Evolutionary conservation across 2,329 filamentous ascomycete species (phyloP).

Genomic region (Cladosporium sp.): DNA sequence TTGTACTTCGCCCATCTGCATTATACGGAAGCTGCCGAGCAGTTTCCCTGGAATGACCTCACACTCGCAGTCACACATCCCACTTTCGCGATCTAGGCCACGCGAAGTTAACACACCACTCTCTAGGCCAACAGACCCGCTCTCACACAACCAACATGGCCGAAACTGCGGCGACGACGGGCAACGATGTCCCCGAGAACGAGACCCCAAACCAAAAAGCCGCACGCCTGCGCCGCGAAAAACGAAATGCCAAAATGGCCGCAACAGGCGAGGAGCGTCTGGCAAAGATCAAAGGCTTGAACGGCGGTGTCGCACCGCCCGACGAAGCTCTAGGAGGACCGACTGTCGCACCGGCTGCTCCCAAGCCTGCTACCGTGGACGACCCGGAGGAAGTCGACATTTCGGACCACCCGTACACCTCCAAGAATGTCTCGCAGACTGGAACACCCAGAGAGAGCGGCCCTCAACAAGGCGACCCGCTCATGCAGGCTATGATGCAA

Average conservation of each 20-base stretch:
- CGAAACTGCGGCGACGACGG: constrained; percentile 22
- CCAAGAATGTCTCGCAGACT: constrained; percentile 16
- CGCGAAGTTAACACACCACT: background rate
- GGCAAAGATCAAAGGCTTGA: constrained; percentile 68
- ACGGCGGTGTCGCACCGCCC: constrained; percentile 37
- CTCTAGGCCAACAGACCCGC: background rate
- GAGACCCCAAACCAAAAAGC: constrained; percentile 47
- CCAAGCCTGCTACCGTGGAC: constrained; percentile 35
- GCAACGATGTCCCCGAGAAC: constrained; percentile 20
- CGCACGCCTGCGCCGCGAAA: constrained; percentile 69
- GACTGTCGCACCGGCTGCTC: constrained; percentile 20
- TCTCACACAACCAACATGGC: constrained; percentile 19
- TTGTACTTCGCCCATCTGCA: too few relatives aligned
- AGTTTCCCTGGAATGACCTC: background rate
- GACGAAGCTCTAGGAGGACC: constrained; percentile 27
- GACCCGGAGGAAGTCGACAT: constrained; percentile 76
- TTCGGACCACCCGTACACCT: constrained; percentile 46
- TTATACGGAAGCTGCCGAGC: background rate
- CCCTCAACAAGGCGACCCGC: constrained; percentile 19
- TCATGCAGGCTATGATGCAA: constrained; percentile 26
- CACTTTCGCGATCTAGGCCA: constrained; percentile 1
- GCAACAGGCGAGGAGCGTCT: constrained; percentile 64
- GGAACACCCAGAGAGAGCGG: constrained; percentile 14
- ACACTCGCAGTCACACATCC: constrained; percentile 2
- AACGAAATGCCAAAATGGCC: constrained; percentile 71